Conservation (phyloP, 1,284 basidiomycete genomes). For the Inonotus obliquus region DNA sequence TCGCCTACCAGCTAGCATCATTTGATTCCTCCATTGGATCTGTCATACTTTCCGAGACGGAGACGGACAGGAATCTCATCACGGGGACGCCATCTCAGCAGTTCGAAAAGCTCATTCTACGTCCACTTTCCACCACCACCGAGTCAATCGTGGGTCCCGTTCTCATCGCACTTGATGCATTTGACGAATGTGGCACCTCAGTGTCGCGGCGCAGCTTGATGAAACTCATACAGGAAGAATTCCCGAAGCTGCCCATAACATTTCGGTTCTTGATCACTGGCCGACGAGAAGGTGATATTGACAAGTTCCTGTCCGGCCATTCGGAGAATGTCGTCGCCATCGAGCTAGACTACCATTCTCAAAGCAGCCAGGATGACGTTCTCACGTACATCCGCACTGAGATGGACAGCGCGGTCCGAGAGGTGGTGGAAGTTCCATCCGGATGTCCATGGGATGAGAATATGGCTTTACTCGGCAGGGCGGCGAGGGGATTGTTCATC, state of each 20-base stretch:
- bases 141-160: background rate
- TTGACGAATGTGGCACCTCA: background rate
- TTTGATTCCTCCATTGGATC: background rate
- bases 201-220: background rate
- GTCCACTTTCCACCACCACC: background rate
- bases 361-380: background rate
- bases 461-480: constrained; percentile 20
- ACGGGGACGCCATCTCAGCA: background rate
- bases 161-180: background rate
- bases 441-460: background rate
- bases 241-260: background rate
- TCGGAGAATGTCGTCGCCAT: background rate
- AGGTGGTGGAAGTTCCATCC: background rate
- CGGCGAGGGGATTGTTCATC: constrained; percentile 26
- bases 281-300: background rate
- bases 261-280: background rate
- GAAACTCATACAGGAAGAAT: background rate
- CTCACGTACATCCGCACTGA: background rate
- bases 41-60: too few relatives aligned
- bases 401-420: background rate
- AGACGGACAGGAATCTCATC: background rate
- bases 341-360: background rate
- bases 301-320: background rate
- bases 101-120: background rate
- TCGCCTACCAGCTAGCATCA: background rate